Evolutionary conservation across 2,329 filamentous ascomycete genomes (phyloP), one percentile per base, ranked within the genome.

Genomic region (Fusarium incarnatum): DNA sequence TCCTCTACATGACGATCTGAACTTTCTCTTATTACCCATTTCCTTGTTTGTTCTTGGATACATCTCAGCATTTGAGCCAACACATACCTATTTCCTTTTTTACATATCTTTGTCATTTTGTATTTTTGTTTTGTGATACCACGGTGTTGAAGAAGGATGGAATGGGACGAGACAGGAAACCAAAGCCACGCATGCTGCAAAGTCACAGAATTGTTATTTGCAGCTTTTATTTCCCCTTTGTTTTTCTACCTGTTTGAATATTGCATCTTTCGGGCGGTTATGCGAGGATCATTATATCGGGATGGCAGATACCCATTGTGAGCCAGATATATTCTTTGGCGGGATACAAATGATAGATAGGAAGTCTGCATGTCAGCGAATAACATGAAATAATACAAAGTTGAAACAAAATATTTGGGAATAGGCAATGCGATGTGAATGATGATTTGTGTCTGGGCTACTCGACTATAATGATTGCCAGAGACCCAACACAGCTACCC

Each of bases 71-170:
- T 68, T 53, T 45, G 52, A 50, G 37, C 47, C 45, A 48, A 42
- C 52, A 56, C 59, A 71, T 69, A 58, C 56, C 56, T 56, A 49
- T 54, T 59, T 60, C 34, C 50, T 56, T 65, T 63, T 58, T 37
- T 44, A 37, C 40, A 47, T 56, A 41, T 30, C 50, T 45, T 27
- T 46, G 40, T n/a, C 27, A 40, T 67, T 61, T 58, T 65, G 64
- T 71, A 64, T 73, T 63, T 66, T 68, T 64, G 63, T 69, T 69
- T 75, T 68, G 68, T 76, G 73, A 75, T 75, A 75, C 73, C 73
- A 75, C 64, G 73, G 68, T 70, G 68, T 71, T 70, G 68, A 64
- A 68, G 67, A 60, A 68, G 67, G 67, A 71, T 71, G 67, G 67
- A 68, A 64, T 30, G 67, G 40, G 67, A 68, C 49, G 28, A 66